Evolutionary conservation across 116 monocot species (phyloP), one percentile per base, ranked within the genome.

Genomic region (Posidonia oceanica): DNA sequence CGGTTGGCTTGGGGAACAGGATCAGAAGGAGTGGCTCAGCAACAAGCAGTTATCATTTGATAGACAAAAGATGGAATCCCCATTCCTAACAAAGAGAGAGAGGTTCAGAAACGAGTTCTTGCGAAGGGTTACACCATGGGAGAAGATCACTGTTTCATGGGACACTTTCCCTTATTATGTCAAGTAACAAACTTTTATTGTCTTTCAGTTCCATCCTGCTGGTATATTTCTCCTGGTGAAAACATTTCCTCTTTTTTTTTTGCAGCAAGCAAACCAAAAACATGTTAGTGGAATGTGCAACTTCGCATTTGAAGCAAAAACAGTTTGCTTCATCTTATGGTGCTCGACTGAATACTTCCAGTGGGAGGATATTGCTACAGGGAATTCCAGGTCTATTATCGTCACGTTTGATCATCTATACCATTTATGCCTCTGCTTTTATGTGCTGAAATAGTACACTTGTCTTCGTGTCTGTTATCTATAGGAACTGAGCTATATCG

Each of bases 401-500:
- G 1, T 29, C 29, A 29, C 29, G 1, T 29, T 29, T 29, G 29
- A 29, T 29, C 29, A 29, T 29, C 29, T 29, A 29, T 29, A 29
- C 29, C 29, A 29, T 29, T 29, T 29, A 29, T 29, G 29, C 29
- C 29, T 29, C 29, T 29, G 29, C 16, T 16, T 64, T 39, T 14
- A 64, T 15, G 15, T 64, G 37, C 17, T 41, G 40, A 39, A 10
- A 41, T 29, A 29, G 29, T 29, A 29, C 29, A 29, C 29, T 29
- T 68, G 36, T 52, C 10, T 53, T 53, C 39, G 36, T 36, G 29
- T 37, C 6, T 48, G 21, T 59, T 14, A 54, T 58, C 66, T 52
- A 21, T 66, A 96, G 96, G 96, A 82, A 91, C 84, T 69, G 96
- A 96, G 71, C 89, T 96, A 21, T 91, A 85, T 58, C 68, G 85